Conservation (phyloP, 345 rosid genomes). For the Aethionema arabicum region DNA sequence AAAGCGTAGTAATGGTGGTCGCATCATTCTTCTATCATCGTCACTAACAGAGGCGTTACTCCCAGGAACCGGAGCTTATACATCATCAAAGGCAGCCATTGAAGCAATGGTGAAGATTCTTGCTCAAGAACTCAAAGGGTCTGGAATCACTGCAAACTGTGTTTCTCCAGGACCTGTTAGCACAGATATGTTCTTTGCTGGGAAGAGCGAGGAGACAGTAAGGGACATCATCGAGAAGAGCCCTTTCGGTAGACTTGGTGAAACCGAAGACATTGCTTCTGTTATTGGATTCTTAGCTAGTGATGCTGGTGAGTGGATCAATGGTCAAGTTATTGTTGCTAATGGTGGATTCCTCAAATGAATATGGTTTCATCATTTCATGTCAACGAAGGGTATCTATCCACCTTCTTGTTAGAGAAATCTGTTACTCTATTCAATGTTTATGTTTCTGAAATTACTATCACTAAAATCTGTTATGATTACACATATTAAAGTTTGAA, state of each 20-base stretch:
- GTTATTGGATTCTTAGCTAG: constrained; percentile 54
- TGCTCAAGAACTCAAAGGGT: constrained; percentile 55
- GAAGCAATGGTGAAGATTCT: constrained; percentile 51
- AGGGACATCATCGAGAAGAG: constrained; percentile 28
- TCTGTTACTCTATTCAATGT: neutral
- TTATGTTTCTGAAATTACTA: neutral
- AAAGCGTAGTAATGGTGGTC: constrained; percentile 44
- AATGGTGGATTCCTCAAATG: constrained; percentile 48
- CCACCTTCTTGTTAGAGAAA: neutral
- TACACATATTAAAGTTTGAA: neutral
- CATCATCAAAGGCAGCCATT: constrained; percentile 50
- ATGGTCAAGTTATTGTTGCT: constrained; percentile 48
- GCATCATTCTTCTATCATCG: constrained; percentile 41
- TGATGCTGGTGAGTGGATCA: constrained; percentile 55
- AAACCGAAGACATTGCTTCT: constrained; percentile 42
- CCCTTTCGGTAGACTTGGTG: constrained; percentile 49
- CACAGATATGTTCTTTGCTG: constrained; percentile 49
- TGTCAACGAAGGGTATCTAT: neutral
- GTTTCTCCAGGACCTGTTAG: constrained; percentile 57
- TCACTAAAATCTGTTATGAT: neutral
- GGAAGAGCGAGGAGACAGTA: constrained; percentile 43
- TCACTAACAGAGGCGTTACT: constrained; percentile 37
- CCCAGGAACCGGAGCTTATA: constrained; percentile 41
- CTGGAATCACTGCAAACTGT: constrained; percentile 50
- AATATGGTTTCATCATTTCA: neutral